Conservation (phyloP, 805 yeast species). For the Candida ortonii region DNA sequence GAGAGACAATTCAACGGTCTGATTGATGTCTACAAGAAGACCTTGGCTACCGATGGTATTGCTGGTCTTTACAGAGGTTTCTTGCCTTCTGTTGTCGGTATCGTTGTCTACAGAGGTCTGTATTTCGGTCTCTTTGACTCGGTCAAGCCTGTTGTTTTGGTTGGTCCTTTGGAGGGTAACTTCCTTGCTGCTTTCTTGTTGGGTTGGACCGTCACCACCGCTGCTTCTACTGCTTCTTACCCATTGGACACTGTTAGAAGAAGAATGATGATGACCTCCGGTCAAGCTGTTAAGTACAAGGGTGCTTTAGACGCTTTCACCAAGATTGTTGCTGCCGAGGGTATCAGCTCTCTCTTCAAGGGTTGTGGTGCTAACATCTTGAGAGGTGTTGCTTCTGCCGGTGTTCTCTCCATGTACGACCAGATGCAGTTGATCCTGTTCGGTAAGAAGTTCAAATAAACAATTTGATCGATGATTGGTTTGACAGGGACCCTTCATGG, state of each 20-base stretch:
- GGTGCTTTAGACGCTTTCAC: slow-evolving; percentile 93
- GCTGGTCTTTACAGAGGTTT: slow-evolving; percentile 99
- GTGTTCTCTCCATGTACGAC: slow-evolving; percentile 97
- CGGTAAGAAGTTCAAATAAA: slow-evolving; percentile 89
- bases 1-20: slow-evolving; percentile 97
- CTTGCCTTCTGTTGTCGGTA: slow-evolving; percentile 98
- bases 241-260: slow-evolving; percentile 99
- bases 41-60: slow-evolving; percentile 92
- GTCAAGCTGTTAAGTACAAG: slow-evolving; percentile 94
- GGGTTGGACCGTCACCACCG: slow-evolving; percentile 98
- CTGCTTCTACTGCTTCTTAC: slow-evolving; percentile 98
- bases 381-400: slow-evolving; percentile 99
- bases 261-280: slow-evolving; percentile 99
- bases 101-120: slow-evolving; percentile 97
- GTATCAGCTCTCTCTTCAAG: slow-evolving; percentile 90
- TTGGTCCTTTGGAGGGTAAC: slow-evolving; percentile 91
- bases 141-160: slow-evolving; percentile 89
- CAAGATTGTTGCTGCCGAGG: slow-evolving; percentile 93
- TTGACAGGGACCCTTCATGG: slow-evolving; percentile 1
- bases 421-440: slow-evolving; percentile 91
- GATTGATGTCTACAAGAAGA: slow-evolving; percentile 93
- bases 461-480: slow-evolving; percentile 17
- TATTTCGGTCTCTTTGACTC: slow-evolving; percentile 98
- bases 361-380: slow-evolving; percentile 99
- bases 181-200: slow-evolving; percentile 93